A percentile compares a stretch with the other conserved stretches of the same genome.
These are phyloP conservation scores for Elymus sibiricus DNA, from an alignment of 176 grass and related monocot genomes.

Conservation along the genomic window DNA sequence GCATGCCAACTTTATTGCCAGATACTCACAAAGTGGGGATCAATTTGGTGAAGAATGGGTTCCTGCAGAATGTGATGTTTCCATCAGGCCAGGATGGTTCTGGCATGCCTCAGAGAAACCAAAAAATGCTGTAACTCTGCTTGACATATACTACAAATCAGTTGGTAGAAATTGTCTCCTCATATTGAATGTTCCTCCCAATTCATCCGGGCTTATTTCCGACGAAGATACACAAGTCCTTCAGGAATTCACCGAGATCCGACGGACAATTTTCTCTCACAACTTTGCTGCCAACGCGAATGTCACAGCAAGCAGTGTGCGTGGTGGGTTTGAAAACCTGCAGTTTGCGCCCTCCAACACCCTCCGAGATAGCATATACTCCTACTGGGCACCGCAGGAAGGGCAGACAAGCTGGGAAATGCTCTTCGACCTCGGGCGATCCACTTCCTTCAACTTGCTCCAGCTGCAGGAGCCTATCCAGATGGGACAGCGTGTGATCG, in stretches of 20 bases:
- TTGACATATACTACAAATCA: slow-evolving; percentile 96
- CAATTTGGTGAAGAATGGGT: slow-evolving; percentile 78
- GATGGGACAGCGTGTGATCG: slow-evolving; percentile 80
- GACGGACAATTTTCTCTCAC: slow-evolving; percentile 60
- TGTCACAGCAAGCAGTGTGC: slow-evolving; percentile 59
- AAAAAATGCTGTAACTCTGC: slow-evolving; percentile 53
- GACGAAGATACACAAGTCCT: slow-evolving; percentile 75
- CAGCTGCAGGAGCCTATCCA: slow-evolving; percentile 94
- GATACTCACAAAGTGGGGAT: slow-evolving; percentile 65
- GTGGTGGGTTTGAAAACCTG: slow-evolving; percentile 45
- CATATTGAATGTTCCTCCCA: slow-evolving; percentile 91
- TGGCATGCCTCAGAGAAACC: slow-evolving; percentile 84
- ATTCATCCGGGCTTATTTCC: slow-evolving; percentile 73
- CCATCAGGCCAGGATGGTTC: slow-evolving; percentile 92
- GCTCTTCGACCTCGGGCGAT: slow-evolving; percentile 45
- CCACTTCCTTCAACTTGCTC: slow-evolving; percentile 67
- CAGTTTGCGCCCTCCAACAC: slow-evolving; percentile 67
- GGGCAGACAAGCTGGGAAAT: slow-evolving; percentile 52
- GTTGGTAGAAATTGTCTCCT: slow-evolving; percentile 94
- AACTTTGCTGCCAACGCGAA: slow-evolving; percentile 63
- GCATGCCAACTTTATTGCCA: slow-evolving; percentile 26
- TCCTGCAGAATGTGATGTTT: slow-evolving; percentile 94
- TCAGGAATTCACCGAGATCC: slow-evolving; percentile 68
- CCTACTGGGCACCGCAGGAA: slow-evolving; percentile 81
- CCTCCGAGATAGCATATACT: slow-evolving; percentile 56